A percentile compares a stretch with the other conserved stretches of the same genome.
phyloP scores from a whole-genome alignment of 139 green algal genomes.

The Microglena sp. region DNA sequence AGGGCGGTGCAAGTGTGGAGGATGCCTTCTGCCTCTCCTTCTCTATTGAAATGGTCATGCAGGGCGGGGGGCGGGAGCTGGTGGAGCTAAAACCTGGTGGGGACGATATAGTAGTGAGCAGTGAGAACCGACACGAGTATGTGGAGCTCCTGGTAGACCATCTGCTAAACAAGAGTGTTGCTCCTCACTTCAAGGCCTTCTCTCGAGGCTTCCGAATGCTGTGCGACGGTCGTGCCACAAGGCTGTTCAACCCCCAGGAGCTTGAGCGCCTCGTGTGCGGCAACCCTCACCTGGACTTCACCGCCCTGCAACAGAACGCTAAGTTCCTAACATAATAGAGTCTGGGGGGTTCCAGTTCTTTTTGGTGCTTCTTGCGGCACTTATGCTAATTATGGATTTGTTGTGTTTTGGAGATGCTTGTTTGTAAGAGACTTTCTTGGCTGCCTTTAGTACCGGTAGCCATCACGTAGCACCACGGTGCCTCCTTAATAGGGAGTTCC shows the following conservation, averaged over 20 bases:
- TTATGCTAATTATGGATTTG: too few relatives aligned
- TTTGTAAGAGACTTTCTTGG: too few relatives aligned
- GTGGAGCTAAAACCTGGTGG: conserved; percentile 37
- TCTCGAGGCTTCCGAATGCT: conserved; percentile 74
- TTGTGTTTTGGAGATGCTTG: too few relatives aligned
- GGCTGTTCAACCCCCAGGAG: conserved; percentile 80
- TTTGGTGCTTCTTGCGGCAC: too few relatives aligned
- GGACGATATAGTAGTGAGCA: conserved; percentile 61
- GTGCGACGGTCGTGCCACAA: conserved; percentile 70
- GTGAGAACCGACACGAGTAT: conserved; percentile 79
- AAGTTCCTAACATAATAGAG: too few relatives aligned
- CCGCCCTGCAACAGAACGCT: conserved; percentile 58
- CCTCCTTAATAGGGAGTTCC: too few relatives aligned
- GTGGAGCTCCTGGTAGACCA: conserved; percentile 63
- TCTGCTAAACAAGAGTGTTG: conserved; percentile 55
- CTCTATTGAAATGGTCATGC: conserved; percentile 49
- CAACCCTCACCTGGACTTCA: conserved; percentile 85
- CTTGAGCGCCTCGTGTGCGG: conserved; percentile 83
- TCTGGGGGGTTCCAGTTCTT: too few relatives aligned
- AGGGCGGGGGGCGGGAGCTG: neutral
- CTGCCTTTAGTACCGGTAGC: too few relatives aligned
- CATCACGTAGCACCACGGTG: too few relatives aligned
- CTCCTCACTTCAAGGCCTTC: conserved; percentile 75
- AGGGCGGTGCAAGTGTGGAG: conserved; percentile 51
- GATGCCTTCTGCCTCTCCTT: conserved; percentile 82